Base-by-base conservation (phyloP, 2,329 filamentous ascomycete species). In the Xylariales sp. region DNA sequence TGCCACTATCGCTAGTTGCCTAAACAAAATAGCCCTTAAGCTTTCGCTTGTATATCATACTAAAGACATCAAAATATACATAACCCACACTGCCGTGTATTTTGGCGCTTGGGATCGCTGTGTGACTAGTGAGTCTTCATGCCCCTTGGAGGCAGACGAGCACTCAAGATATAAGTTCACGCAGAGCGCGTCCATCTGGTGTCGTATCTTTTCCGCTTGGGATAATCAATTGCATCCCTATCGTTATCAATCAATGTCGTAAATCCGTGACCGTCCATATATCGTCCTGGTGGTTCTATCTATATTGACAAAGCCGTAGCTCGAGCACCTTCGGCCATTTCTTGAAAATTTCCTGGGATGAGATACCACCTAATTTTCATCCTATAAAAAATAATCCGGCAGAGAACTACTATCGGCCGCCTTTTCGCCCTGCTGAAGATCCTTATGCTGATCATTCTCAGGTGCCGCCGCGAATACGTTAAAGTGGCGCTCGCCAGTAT, bases 381-480 rank as follows among this genome's bases (percentile, higher is more conserved):
- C 45, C 65, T 83, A 93, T 80, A 93, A 83, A 80, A 93, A 93
- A 79, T 91, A 91, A 75, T 91, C 89, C 2, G 89, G 92, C 75
- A 96, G 79, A 78, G 85, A 83, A 62, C 82, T 89, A 2, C 85
- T 86, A 69, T 90, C 88, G 2, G 84, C 85, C n/a, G 82, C 78
- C 81, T 94, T 94, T 66, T 96, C 93, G 75, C 87, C 86, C 68
- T 90, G 88, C 79, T 96, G 93, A 76, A 92, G 87, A 78, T 97
- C 94, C 76, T 97, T 92, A 78, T 97, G 92, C 73, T 91, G 83
- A 78, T 98, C 95, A 76, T 99, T 97, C 80, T 99, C 96, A 2
- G 96, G 96, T 34, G 96, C 95, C 3, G 96, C 96, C 64, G 97
- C 93, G 79, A 99, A 99, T 30, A 98, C 94, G 78, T 99, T 99